A percentile compares a stretch with the other conserved stretches of the same genome.
Conservation (phyloP, 148 eudicot genomes). For the Mesembryanthemum crystallinum region DNA sequence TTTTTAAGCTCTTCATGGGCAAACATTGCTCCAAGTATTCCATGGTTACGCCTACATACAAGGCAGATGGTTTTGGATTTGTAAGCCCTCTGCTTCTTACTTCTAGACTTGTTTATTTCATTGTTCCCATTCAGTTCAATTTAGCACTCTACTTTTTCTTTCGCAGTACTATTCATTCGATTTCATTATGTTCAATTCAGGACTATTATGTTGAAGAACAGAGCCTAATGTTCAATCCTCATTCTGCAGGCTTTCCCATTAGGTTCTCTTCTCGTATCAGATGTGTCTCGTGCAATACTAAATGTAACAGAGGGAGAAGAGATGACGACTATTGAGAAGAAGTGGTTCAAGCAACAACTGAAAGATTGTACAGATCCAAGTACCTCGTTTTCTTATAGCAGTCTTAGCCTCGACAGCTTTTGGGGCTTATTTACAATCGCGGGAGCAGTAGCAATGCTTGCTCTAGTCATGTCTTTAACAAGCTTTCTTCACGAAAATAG, state of each 20-base stretch:
- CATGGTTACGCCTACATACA: conserved; percentile 42
- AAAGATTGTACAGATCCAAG: conserved; percentile 4
- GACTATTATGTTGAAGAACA: too few relatives aligned
- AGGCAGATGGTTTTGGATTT: conserved; percentile 54
- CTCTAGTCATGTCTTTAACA: conserved; percentile 20
- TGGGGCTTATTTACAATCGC: conserved; percentile 34
- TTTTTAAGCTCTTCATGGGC: conserved; percentile 30
- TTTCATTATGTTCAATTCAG: too few relatives aligned
- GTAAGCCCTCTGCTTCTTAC: conserved; percentile 20
- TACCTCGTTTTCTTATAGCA: conserved; percentile 11
- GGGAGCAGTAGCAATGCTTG: conserved; percentile 21
- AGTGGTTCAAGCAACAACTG: conserved; percentile 34
- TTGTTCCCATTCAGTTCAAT: not conserved
- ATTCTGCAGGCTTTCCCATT: conserved; percentile 38
- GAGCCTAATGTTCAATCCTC: not conserved
- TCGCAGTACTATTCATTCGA: too few relatives aligned
- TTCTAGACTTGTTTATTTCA: not conserved
- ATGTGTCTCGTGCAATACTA: conserved; percentile 50
- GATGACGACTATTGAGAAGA: conserved; percentile 34
- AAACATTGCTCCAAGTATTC: conserved; percentile 36
- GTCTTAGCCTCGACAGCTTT: conserved; percentile 32
- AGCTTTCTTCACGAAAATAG: conserved; percentile 20
- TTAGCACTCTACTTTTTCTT: too few relatives aligned
- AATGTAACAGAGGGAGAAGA: conserved; percentile 43
- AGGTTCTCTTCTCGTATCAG: conserved; percentile 48